Conservation (phyloP, 768 basidiomycete species). For the Boletus reticulatus region DNA sequence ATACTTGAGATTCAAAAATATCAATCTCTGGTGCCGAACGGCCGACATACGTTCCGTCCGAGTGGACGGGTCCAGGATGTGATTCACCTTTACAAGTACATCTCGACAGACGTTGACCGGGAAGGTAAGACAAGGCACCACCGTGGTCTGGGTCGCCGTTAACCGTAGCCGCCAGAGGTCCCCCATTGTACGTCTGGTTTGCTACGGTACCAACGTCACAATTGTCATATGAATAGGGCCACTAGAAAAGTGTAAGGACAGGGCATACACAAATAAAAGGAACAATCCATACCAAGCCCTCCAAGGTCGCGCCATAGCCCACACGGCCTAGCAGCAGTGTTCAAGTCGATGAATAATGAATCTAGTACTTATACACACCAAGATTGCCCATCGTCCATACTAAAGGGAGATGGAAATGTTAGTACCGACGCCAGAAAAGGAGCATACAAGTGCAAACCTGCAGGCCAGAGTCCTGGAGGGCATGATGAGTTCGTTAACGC, state of each 20-base stretch:
- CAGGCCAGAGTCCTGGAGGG: slow-evolving; percentile 67
- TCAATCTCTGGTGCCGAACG: slow-evolving; percentile 89
- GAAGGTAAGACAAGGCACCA: slow-evolving; percentile 73
- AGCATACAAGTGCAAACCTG: slow-evolving; percentile 29
- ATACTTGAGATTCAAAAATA: slow-evolving; percentile 80
- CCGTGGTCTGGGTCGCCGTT: slow-evolving; percentile 56
- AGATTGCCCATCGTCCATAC: slow-evolving; percentile 83
- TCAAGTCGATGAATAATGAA: background rate
- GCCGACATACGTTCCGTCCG: slow-evolving; percentile 77
- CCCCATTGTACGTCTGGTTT: slow-evolving; percentile 76
- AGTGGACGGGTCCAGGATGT: slow-evolving; percentile 82
- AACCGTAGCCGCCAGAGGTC: slow-evolving; percentile 56
- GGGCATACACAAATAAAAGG: background rate
- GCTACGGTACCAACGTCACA: slow-evolving; percentile 92
- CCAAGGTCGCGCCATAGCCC: slow-evolving; percentile 83
- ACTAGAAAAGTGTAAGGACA: slow-evolving; percentile 36
- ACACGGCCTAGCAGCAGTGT: slow-evolving; percentile 55
- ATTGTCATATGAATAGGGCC: slow-evolving; percentile 80
- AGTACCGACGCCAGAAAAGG: slow-evolving; percentile 4
- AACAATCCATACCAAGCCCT: slow-evolving; percentile 62
- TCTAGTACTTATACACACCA: slow-evolving; percentile 34
- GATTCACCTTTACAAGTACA: slow-evolving; percentile 87
- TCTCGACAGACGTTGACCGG: slow-evolving; percentile 81
- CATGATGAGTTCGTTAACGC: background rate
- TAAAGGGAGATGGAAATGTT: slow-evolving; percentile 10